A percentile compares a stretch with the other conserved stretches of the same genome.
phyloP scores from a whole-genome alignment of 192 early-diverging fungal species.

The Radiomyces spectabilis region DNA sequence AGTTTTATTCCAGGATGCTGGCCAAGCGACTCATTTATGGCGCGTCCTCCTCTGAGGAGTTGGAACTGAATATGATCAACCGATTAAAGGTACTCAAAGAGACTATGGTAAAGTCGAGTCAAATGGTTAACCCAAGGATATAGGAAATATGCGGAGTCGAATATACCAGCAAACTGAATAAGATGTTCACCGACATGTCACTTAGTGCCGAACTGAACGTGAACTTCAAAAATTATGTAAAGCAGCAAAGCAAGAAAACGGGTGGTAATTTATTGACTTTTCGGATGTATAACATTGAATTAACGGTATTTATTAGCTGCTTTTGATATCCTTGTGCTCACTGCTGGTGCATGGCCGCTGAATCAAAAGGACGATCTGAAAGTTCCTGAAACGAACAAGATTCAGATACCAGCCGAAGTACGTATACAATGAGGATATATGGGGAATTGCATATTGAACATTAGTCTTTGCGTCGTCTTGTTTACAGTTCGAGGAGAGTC shows the following conservation, averaged over 20 bases:
- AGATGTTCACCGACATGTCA: constrained; percentile 94
- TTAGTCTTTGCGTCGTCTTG: background rate
- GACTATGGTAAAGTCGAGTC: constrained; percentile 3
- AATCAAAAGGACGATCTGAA: constrained; percentile 27
- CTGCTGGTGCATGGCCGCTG: constrained; percentile 87
- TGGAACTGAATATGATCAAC: constrained; percentile 91
- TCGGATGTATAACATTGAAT: background rate
- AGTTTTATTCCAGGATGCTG: constrained; percentile 91
- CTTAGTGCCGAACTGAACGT: constrained; percentile 87
- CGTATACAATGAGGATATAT: background rate
- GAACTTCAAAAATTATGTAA: constrained; percentile 63
- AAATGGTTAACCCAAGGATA: background rate
- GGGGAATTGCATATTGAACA: background rate
- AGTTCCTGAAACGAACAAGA: constrained; percentile 13
- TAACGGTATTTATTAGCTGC: constrained; percentile 37
- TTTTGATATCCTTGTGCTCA: constrained; percentile 82
- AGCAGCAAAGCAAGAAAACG: constrained; percentile 19
- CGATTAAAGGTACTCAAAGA: constrained; percentile 55
- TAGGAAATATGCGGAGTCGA: constrained; percentile 88
- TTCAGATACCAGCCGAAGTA: constrained; percentile 83
- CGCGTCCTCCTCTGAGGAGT: constrained; percentile 84
- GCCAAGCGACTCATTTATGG: constrained; percentile 89
- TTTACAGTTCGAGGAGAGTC: constrained; percentile 54
- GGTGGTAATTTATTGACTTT: constrained; percentile 14
- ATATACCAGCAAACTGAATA: constrained; percentile 88